Evolutionary conservation across 2,329 filamentous ascomycete species (phyloP).

Genomic region (Paramyrothecium roridum): DNA sequence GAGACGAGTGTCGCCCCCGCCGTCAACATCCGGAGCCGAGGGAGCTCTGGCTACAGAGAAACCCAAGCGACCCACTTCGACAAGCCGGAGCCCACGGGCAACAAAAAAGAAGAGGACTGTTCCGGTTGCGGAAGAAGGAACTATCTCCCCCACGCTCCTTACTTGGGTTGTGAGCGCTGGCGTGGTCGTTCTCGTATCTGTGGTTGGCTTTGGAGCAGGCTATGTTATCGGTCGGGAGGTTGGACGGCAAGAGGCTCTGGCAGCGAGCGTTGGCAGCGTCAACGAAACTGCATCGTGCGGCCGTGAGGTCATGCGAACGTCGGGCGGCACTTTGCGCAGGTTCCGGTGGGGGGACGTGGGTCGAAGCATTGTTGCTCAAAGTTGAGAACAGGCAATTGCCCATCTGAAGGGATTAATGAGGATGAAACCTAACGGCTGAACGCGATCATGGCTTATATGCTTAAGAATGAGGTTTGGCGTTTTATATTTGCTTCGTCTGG

Average conservation of each 20-base stretch:
- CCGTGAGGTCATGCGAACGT: constrained; percentile 49
- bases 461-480: constrained; percentile 4
- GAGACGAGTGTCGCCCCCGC: constrained; percentile 23
- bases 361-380: constrained; percentile 45
- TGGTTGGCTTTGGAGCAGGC: constrained; percentile 66
- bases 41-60: constrained; percentile 34
- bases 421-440: not conserved
- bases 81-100: constrained; percentile 38
- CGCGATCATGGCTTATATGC: not conserved
- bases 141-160: constrained; percentile 57
- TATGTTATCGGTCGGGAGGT: constrained; percentile 67
- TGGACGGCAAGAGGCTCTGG: constrained; percentile 56
- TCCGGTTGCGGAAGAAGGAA: constrained; percentile 29
- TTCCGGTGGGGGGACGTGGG: constrained; percentile 54
- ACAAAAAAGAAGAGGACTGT: constrained; percentile 59
- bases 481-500: constrained; percentile 2
- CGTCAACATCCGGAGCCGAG: constrained; percentile 20
- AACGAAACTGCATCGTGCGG: constrained; percentile 49
- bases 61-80: constrained; percentile 45
- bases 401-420: not conserved
- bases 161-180: constrained; percentile 66
- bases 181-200: constrained; percentile 64
- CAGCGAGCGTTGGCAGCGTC: constrained; percentile 35
- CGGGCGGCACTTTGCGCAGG: constrained; percentile 47
- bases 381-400: constrained; percentile 4